A percentile compares a stretch with the other conserved stretches of the same genome.
Conservation (phyloP, 768 basidiomycete species). For the Mycena polygramma region DNA sequence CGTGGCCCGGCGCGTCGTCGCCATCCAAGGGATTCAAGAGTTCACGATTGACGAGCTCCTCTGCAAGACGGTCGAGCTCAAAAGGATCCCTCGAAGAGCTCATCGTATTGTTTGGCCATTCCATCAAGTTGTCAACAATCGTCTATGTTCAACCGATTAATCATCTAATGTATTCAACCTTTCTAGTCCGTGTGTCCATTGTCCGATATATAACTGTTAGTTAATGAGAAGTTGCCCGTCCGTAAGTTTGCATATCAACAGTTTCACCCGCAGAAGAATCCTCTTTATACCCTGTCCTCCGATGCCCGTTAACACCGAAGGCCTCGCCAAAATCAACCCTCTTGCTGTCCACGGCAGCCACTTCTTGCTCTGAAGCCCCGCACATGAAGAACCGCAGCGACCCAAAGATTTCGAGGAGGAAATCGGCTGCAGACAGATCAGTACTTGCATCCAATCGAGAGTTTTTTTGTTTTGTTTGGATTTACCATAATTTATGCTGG, state of each 20-base stretch:
- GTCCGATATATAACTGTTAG: no score
- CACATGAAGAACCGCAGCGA: conserved; percentile 66
- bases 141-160: no score
- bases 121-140: background rate
- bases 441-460: no score
- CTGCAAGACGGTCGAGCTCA: conserved; percentile 78
- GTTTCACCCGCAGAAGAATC: background rate
- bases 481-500: conserved; percentile 53
- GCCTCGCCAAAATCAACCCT: conserved; percentile 40
- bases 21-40: conserved; percentile 40
- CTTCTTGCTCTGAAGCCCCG: conserved; percentile 28
- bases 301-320: conserved; percentile 35
- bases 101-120: conserved; percentile 5
- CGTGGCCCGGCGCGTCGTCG: conserved; percentile 47
- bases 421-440: conserved; percentile 58
- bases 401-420: conserved; percentile 63
- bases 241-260: background rate
- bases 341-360: conserved; percentile 5
- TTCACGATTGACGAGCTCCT: conserved; percentile 76
- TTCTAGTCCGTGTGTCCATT: no score
- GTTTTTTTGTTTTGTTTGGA: no score
- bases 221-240: no score
- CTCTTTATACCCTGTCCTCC: background rate
- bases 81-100: conserved; percentile 62
- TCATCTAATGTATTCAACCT: no score